Base-by-base conservation (phyloP, 176 grass and related monocot species). In the Aegilops longissima region DNA sequence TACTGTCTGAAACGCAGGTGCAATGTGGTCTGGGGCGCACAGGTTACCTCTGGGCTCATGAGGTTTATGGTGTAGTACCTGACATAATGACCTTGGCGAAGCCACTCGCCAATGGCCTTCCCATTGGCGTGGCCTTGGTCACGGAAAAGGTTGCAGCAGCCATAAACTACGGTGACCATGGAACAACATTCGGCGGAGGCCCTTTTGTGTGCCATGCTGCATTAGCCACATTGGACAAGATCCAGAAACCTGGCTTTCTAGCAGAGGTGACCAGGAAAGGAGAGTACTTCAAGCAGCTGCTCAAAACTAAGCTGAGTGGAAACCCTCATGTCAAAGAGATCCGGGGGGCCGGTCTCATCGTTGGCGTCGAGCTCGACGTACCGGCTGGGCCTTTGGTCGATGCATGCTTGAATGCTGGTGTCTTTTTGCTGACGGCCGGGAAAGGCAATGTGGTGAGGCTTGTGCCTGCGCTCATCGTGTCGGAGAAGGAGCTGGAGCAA, bases 1-100 rank as follows among this genome's bases (percentile, higher is more conserved):
- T 84, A 47, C 66, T 66, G 6, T 45, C 45, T 21, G 31, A 42
- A 84, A 84, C 14, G 0, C 82, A 96, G 96, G 88, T 98, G 77
- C 93, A 98, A 56, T 98, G 93, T 47, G 92, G 96, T 66, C 73
- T 96, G 52, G 96, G 93, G 7, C 93, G 96, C 5, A 98, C 93
- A 30, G 93, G 92, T 61, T 36, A 93, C 77, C 88, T 98, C 70
- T 98, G 96, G 96, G 90, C 96, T 0, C 67, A 98, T 56, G 92
- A 98, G 49, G 61, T 61, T 2, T 91, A 89, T 39, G 90, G 82
- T 31, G 87, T 95, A 11, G 2, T n/a, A 42, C 96, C 93, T 3
- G 92, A 94, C 70, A 92, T 96, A 12, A 98, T 98, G 96, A 98
- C 93, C 21, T 83, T 95, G 42, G 93, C 96, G 0, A 98, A 98